Evolutionary conservation across 495 filamentous ascomycete species (phyloP), one percentile per base, ranked within the genome.

Genomic region (Hyaloscypha hepaticicola): DNA sequence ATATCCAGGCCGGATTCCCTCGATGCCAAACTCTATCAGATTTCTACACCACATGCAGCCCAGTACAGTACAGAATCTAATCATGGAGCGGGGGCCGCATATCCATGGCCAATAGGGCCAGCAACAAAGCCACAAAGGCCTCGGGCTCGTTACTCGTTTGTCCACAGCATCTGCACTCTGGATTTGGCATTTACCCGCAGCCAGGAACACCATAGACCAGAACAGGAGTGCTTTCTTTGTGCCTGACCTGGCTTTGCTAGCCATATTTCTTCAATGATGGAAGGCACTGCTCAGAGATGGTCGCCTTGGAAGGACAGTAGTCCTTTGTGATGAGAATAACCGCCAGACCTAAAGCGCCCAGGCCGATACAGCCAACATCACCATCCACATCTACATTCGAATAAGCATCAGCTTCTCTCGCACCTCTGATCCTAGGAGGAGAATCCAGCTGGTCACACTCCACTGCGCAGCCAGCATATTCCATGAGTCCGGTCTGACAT

Each of bases 171-270:
- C 50, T 24, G 6, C 26, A 53, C 26, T 24, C 50, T 53, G 26
- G n/a, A 24, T 53, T 53, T 6, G 50, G 50, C 22, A 21, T 58
- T 58, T 38, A 41, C 31, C 56, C 56, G 56, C 56, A 58, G 21
- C 55, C 12, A n/a, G n/a, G n/a, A n/a, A n/a, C n/a, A 5, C 12
- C 31, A 34, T 34, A 5, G 16, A 16, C 7, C 14, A 16, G 11
- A 58, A 25, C 31, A 38, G 29, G 56, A 58, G 22, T 33, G 22
- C 26, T 58, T 58, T 41, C 26, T 58, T 58, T 33, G 50, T 27
- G 21, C 50, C 50, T 25, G 6, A 3, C 38, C 38, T 4, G n/a
- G n/a, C n/a, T n/a, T n/a, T n/a, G 11, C 38, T 16, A 45, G 3
- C 14, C 38, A 19, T 16, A 9, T 16, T 45, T 34, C 38, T 19